Base-by-base conservation (phyloP, 2,329 filamentous ascomycete genomes). In the Aspergillus sp. region DNA sequence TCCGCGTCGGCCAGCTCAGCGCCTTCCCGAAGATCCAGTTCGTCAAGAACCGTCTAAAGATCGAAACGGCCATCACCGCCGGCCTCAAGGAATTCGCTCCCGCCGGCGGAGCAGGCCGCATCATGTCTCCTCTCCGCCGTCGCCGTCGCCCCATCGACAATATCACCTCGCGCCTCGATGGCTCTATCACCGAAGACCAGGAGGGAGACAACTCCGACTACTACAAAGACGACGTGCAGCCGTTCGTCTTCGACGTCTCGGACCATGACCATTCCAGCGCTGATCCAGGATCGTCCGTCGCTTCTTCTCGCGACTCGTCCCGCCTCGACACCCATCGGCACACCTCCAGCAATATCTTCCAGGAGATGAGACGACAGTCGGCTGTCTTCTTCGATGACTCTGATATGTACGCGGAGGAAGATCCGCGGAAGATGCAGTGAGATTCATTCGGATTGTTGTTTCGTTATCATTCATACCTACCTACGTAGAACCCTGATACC, bases 1-100 rank as follows among this genome's bases (percentile, higher is more conserved):
- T 99, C 14, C 90, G 92, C 63, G 90, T 91, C 59, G 95, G 95
- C 20, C 90, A 96, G 74, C 90, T 95, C 75, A 92, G 90, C 63
- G 87, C 90, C 1, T 99, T 96, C 72, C 91, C 95, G 0, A 96
- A 95, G 73, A 82, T 99, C 54, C 91, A 95, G 71, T 99, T 98
- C 71, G 86, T 98, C 60, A 86, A 84, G 24, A 99, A 99, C 72
- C 80, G 95, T 54, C 85, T 97, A 65, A 91, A 91, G 69, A 81
- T 97, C 9, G 95, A 99, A 77, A 83, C 88, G 53, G 71, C 85
- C 7, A 85, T 89, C 52, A 81, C 86, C 61, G 77, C 84, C 64
- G 86, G 85, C 2, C 73, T 86, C 7, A 68, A 74, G 31, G 69
- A 67, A 56, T 69, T 67, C 60, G 72, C 73, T 0, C 58, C 67